Conservation (phyloP, 257 asterid genomes). For the Jasminum sambac region DNA sequence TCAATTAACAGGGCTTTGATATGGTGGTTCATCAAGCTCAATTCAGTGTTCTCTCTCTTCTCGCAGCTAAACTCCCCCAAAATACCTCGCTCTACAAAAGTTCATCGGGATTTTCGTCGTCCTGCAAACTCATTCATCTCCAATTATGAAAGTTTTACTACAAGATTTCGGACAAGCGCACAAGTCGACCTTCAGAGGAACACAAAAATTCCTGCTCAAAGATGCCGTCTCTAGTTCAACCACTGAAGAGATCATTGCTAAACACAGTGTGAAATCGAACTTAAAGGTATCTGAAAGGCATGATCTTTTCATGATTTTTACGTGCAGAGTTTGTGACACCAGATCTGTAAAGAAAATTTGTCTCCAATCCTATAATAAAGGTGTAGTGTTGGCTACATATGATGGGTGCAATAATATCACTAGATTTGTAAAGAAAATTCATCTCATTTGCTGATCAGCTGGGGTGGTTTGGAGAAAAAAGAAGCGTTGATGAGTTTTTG, state of each 20-base stretch:
- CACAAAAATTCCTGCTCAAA: constrained; percentile 37
- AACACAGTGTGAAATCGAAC: constrained; percentile 46
- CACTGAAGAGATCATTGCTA: constrained; percentile 24
- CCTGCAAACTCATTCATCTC: constrained; percentile 41
- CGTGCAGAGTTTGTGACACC: constrained; percentile 75
- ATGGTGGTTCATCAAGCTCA: constrained; percentile 61
- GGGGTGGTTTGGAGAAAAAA: constrained; percentile 91
- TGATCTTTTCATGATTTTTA: constrained; percentile 71
- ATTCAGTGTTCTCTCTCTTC: constrained; percentile 40
- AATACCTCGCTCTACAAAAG: constrained; percentile 39
- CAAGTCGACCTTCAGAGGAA: constrained; percentile 34
- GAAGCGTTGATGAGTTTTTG: constrained; percentile 77
- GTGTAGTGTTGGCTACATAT: constrained; percentile 80
- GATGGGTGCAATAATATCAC: constrained; percentile 77
- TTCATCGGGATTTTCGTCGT: constrained; percentile 31
- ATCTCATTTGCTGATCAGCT: constrained; percentile 85
- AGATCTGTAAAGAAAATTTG: constrained; percentile 71
- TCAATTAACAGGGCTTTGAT: too few species aligned
- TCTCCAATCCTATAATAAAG: constrained; percentile 77
- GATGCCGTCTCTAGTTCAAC: constrained; percentile 21
- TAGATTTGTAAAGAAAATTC: too few species aligned
- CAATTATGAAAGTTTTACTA: constrained; percentile 27
- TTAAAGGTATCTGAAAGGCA: constrained; percentile 65
- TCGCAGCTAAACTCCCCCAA: constrained; percentile 36
- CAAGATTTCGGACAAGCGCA: constrained; percentile 49